Conservation (phyloP, 2,329 filamentous ascomycete species). For the Talaromyces sp. region DNA sequence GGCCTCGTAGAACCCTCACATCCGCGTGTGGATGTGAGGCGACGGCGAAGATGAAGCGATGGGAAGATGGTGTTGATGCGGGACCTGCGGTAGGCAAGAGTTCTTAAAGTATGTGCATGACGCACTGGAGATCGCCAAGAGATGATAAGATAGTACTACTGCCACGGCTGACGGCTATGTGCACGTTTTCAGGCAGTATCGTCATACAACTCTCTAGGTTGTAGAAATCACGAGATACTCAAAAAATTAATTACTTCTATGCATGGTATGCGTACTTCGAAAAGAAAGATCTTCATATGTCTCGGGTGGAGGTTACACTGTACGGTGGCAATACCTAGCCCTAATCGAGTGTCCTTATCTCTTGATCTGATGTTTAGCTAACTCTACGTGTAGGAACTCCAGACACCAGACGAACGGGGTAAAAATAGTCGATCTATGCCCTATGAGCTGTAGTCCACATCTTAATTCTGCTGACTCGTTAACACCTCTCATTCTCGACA, state of each 20-base stretch:
- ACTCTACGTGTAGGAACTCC: not conserved
- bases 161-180: not conserved
- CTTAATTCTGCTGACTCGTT: not conserved
- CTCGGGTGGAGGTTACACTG: not conserved
- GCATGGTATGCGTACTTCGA: not conserved
- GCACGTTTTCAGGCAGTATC: not conserved
- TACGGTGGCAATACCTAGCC: not conserved
- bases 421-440: not conserved
- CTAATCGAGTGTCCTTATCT: not conserved
- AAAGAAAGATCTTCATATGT: not conserved
- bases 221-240: not conserved
- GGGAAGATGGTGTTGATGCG: not conserved
- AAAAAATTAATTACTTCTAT: not conserved
- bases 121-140: constrained; percentile 19
- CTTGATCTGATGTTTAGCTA: not conserved
- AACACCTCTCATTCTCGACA: not conserved
- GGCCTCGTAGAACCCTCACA: constrained; percentile 16
- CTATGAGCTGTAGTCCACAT: not conserved
- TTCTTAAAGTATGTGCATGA: constrained; percentile 9
- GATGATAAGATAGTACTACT: constrained; percentile 9
- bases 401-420: not conserved
- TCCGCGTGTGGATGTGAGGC: constrained; percentile 19
- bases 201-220: not conserved
- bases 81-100: constrained; percentile 12
- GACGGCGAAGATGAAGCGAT: not conserved